A percentile compares a stretch with the other conserved stretches of the same genome.
Evolutionary conservation across 208 protist species (phyloP).

Genomic region (Naegleria lovaniensis): DNA sequence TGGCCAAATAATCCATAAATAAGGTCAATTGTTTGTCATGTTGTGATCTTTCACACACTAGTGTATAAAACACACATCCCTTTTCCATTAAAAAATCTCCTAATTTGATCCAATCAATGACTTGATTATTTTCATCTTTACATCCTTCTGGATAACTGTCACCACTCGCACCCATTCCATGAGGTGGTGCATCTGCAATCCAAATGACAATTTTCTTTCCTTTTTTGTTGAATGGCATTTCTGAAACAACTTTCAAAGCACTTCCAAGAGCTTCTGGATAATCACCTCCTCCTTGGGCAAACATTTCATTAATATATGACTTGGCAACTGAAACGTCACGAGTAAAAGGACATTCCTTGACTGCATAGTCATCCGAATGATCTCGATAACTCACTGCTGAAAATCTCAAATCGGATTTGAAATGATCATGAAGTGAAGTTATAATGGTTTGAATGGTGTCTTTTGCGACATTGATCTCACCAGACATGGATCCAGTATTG

Average conservation of each 20-base stretch:
- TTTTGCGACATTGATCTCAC: neutral
- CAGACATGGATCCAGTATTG: neutral
- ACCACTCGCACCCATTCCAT: slow-evolving; percentile 9
- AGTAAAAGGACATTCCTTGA: slow-evolving; percentile 4
- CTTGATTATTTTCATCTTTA: neutral
- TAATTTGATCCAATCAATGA: neutral
- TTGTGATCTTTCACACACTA: neutral
- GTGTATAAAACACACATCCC: neutral
- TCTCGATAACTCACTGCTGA: neutral
- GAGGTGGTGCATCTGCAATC: slow-evolving; percentile 40
- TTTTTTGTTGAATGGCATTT: slow-evolving; percentile 8
- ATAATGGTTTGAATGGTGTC: neutral
- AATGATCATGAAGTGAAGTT: neutral
- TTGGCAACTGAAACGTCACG: neutral
- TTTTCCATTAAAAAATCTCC: neutral
- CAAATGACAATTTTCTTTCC: slow-evolving; percentile 31
- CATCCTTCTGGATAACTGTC: slow-evolving; percentile 31
- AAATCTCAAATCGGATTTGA: neutral
- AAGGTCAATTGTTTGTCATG: neutral
- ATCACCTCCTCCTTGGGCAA: slow-evolving; percentile 28
- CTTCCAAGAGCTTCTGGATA: slow-evolving; percentile 35
- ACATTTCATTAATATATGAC: neutral
- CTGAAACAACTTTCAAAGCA: slow-evolving; percentile 27
- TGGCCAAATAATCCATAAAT: neutral
- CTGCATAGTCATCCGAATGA: neutral